These are phyloP conservation scores for Scenedesmus sp. DNA, from an alignment of 163 green algal species.

Conservation along the genomic window DNA sequence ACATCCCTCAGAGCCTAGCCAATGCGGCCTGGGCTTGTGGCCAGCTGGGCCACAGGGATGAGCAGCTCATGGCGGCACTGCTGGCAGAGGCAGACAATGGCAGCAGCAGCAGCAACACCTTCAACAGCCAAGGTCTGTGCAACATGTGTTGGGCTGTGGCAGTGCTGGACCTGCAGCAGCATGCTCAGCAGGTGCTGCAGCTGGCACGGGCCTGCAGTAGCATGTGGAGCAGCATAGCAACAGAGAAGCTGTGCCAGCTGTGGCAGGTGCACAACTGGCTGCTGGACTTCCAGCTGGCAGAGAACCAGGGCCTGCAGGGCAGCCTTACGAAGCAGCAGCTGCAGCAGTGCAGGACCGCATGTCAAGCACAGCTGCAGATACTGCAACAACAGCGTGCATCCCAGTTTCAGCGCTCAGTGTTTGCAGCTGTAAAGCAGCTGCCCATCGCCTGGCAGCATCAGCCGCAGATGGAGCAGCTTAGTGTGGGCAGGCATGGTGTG, in stretches of 20 bases:
- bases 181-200: neutral
- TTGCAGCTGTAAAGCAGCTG: no score
- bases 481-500: no score
- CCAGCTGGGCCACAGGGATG: neutral
- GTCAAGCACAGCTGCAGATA: no score
- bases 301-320: no score
- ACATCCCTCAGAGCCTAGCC: neutral
- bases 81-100: neutral
- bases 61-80: neutral
- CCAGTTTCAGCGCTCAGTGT: no score
- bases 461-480: no score
- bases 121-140: neutral
- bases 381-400: no score
- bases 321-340: no score
- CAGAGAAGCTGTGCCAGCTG: neutral
- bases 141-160: constrained; percentile 4
- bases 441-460: no score
- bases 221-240: neutral
- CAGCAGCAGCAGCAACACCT: neutral
- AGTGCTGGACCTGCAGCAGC: constrained; percentile 26
- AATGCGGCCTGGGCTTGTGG: neutral
- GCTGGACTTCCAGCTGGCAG: neutral
- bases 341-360: no score
- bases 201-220: neutral
- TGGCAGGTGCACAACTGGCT: constrained; percentile 29